A percentile compares a stretch with the other conserved stretches of the same genome.
Conservation (phyloP, 2,329 filamentous ascomycete genomes). For the Aspergillus flavus region DNA sequence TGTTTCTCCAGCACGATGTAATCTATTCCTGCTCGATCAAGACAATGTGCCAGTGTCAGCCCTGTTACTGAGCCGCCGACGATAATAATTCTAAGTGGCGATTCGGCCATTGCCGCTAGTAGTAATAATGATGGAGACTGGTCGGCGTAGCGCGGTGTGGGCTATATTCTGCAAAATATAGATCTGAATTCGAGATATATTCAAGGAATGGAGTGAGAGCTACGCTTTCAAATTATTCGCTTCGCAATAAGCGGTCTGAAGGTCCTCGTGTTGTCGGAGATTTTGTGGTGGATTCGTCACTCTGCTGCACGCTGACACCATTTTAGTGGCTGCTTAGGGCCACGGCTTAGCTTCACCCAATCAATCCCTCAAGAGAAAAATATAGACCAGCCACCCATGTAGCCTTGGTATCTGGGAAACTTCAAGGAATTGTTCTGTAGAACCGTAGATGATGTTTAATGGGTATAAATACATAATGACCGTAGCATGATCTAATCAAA, state of each 20-base stretch:
- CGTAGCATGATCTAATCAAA: background rate
- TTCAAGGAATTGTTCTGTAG: background rate
- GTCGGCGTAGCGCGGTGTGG: background rate
- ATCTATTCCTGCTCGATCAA: constrained; percentile 50
- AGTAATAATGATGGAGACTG: background rate
- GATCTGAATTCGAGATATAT: background rate
- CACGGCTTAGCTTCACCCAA: background rate
- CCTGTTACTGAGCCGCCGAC: constrained; percentile 55
- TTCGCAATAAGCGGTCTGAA: background rate
- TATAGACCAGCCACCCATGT: background rate
- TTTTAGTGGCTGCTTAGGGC: background rate
- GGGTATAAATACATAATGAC: background rate
- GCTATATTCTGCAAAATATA: background rate
- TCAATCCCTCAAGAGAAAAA: background rate
- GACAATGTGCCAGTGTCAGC: constrained; percentile 48
- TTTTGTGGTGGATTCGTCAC: background rate
- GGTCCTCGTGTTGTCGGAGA: background rate
- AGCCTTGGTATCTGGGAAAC: background rate
- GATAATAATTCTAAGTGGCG: constrained; percentile 43
- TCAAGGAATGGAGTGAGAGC: background rate
- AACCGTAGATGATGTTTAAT: background rate
- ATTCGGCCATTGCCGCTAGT: background rate
- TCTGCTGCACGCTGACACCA: background rate
- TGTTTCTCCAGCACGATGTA: constrained; percentile 47
- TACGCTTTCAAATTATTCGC: background rate